These are phyloP conservation scores for Gracilaria domingensis DNA, from an alignment of 23 red algal species.

Conservation along the genomic window DNA sequence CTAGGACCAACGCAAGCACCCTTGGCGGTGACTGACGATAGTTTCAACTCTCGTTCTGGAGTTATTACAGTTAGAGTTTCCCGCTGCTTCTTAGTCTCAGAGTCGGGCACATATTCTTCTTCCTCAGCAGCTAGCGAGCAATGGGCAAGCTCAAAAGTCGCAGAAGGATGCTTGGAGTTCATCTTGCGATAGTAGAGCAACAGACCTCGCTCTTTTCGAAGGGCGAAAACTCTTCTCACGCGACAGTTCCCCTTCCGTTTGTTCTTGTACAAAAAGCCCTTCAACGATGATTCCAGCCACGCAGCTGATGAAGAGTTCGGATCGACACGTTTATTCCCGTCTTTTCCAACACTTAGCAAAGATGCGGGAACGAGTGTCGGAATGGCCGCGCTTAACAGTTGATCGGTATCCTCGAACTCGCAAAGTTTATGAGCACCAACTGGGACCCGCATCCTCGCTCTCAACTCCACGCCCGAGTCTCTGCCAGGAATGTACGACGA, in stretches of 20 bases:
- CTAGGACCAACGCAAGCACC: neutral
- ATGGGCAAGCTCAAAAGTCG: neutral
- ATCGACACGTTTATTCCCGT: neutral
- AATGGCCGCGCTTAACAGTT: neutral
- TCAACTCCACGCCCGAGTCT: constrained; percentile 5
- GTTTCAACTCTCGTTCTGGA: neutral
- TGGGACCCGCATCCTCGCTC: neutral
- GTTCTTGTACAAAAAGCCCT: neutral
- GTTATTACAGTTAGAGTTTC: neutral
- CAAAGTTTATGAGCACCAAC: neutral
- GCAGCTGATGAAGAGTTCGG: neutral
- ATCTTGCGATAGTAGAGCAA: neutral
- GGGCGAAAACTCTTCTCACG: neutral
- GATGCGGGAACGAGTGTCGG: neutral
- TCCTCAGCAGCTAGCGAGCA: neutral
- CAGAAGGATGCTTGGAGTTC: neutral
- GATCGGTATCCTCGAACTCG: constrained; percentile 4
- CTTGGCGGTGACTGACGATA: neutral
- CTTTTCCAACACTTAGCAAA: neutral
- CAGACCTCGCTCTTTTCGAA: neutral
- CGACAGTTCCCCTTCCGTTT: neutral
- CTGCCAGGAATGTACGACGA: neutral
- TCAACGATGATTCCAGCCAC: constrained; percentile 4
- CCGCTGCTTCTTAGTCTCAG: neutral
- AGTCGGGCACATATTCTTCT: neutral